Evolutionary conservation across 2,329 filamentous ascomycete genomes (phyloP), one percentile per base, ranked within the genome.

Genomic region (Bipolaris victoriae): DNA sequence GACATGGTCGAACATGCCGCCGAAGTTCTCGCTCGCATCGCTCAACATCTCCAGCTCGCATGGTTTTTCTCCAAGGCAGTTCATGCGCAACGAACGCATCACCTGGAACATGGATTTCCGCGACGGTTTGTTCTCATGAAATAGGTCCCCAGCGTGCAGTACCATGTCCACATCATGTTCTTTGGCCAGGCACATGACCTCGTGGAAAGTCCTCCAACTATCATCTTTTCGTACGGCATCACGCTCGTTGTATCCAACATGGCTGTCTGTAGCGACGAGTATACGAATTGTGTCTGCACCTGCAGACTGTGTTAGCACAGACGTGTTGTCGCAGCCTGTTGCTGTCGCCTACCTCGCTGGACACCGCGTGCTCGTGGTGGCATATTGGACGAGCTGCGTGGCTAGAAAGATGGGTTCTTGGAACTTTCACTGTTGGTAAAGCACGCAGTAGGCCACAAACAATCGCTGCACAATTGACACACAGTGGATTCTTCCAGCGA

Each of bases 91-190:
- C 2, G 91, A 95, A 31, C 92, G 88, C 92, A 98, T 98, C 60
- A 99, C 95, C 74, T 99, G 92, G 75, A 95, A 98, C 85, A 99
- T 91, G 26, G 93, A 89, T 73, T 97, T 97, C 58, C 95, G 87
- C 6, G 92, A 97, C 3, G 95, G 96, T 70, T 97, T 97, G 77
- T 99, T 99, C 67, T 99, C 94, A 75, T 99, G 96, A 73, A 99
- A 99, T 1, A 99, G 84, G 74, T 99, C 95, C 45, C 95, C 95
- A 2, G 90, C 94, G 4, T 99, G 87, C 2, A 99, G 83, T 0
- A 99, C 90, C 95, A 99, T 98, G 77, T 99, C 95, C 64, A 99
- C 95, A 79, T 99, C 95, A 73, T 89, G 84, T 33, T 88, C 87
- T 71, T 89, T 91, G 18, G 94, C 95, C 40, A 98, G 79, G 63